These are phyloP conservation scores for Fusarium mundagurra DNA, from an alignment of 2,329 filamentous ascomycete species.

Conservation along the genomic window DNA sequence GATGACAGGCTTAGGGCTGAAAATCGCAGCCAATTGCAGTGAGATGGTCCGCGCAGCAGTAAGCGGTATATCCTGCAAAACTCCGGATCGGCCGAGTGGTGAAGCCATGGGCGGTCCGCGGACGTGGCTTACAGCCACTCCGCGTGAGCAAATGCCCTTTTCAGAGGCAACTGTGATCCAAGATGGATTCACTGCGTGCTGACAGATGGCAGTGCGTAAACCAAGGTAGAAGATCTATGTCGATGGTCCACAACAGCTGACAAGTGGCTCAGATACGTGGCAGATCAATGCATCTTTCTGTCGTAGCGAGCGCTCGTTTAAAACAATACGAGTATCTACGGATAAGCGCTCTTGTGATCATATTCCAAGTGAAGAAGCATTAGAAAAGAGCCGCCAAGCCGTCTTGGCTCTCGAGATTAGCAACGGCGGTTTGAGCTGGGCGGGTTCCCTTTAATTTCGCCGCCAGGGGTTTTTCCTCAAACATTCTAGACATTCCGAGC, in stretches of 20 bases:
- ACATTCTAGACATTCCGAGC: not conserved
- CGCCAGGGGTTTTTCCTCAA: not conserved
- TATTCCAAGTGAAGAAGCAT: not conserved
- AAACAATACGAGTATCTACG: not conserved
- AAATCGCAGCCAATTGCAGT: not conserved
- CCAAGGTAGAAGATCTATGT: not conserved
- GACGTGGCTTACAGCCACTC: not conserved
- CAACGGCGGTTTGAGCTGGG: constrained; percentile 4
- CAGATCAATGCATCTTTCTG: not conserved
- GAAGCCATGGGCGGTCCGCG: not conserved
- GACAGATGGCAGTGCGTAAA: constrained; percentile 26
- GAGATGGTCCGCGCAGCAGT: not conserved
- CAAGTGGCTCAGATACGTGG: constrained; percentile 1
- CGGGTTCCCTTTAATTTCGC: constrained; percentile 30
- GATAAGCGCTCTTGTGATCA: not conserved
- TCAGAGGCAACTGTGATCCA: constrained; percentile 4
- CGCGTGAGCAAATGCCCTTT: not conserved
- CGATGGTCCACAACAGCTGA: constrained; percentile 6
- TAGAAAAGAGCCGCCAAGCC: constrained; percentile 11
- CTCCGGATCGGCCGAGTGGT: constrained; percentile 14
- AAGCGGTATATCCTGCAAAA: not conserved
- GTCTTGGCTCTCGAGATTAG: constrained; percentile 29
- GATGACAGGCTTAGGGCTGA: constrained; percentile 5
- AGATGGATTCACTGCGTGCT: constrained; percentile 16
- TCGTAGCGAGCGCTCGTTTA: not conserved